A percentile compares a stretch with the other conserved stretches of the same genome.
Evolutionary conservation across 805 yeast genomes (phyloP).

Genomic region (Yamadazyma akitaensis): DNA sequence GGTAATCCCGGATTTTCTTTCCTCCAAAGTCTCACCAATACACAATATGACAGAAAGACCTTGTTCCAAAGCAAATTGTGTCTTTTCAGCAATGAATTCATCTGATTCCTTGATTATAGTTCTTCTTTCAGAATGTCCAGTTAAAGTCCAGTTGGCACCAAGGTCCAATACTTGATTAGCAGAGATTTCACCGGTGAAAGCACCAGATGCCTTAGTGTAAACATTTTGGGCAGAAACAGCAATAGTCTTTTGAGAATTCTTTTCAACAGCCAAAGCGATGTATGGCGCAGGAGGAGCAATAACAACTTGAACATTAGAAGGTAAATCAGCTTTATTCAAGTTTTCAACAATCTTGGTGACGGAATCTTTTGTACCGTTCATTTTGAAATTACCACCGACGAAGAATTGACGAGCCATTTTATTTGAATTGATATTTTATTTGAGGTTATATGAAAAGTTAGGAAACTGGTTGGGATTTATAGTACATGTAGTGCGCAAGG

Average conservation of each 20-base stretch:
- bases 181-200: constrained; percentile 96
- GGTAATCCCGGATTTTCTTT: constrained; percentile 86
- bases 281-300: constrained; percentile 96
- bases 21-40: constrained; percentile 96
- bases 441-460: background rate
- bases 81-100: constrained; percentile 89
- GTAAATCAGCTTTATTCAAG: constrained; percentile 75
- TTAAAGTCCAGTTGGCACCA: constrained; percentile 90
- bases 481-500: constrained; percentile 5
- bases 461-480: constrained; percentile 1
- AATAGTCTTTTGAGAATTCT: constrained; percentile 68
- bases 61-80: constrained; percentile 86
- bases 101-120: constrained; percentile 86
- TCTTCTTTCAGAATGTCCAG: constrained; percentile 99
- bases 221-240: constrained; percentile 89
- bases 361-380: constrained; percentile 91
- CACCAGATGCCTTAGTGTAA: constrained; percentile 86
- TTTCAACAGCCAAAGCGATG: constrained; percentile 69
- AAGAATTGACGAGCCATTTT: constrained; percentile 86
- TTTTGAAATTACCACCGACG: constrained; percentile 99
- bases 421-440: background rate
- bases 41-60: constrained; percentile 92
- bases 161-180: constrained; percentile 85
- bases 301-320: constrained; percentile 84
- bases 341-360: constrained; percentile 79